phyloP scores from a whole-genome alignment of 768 basidiomycete genomes.

The Trametes meyenii region DNA sequence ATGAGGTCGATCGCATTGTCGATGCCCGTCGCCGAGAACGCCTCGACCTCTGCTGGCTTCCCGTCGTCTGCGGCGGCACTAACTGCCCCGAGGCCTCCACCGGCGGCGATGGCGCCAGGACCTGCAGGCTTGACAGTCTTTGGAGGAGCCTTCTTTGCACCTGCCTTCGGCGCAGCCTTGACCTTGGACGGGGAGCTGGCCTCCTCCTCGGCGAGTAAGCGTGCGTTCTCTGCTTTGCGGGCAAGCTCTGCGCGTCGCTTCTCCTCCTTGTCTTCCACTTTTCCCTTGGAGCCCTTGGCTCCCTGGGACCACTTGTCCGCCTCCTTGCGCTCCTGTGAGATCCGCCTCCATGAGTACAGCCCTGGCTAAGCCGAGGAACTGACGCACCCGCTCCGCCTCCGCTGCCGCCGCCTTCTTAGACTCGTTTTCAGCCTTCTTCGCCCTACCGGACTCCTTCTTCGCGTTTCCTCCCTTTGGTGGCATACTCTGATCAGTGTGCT shows the following conservation, averaged over 20 bases:
- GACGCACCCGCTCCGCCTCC: slow-evolving; percentile 58
- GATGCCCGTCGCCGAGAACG: slow-evolving; percentile 82
- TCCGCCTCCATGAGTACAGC: background rate
- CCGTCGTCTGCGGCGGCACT: slow-evolving; percentile 30
- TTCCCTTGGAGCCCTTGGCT: slow-evolving; percentile 51
- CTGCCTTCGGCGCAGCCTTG: slow-evolving; percentile 67
- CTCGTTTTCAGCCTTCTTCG: slow-evolving; percentile 93
- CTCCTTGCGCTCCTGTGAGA: slow-evolving; percentile 68
- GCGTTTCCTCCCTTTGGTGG: slow-evolving; percentile 86
- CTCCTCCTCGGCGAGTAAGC: slow-evolving; percentile 89
- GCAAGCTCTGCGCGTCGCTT: slow-evolving; percentile 81
- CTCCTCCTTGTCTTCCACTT: slow-evolving; percentile 78
- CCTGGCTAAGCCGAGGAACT: background rate
- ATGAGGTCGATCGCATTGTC: slow-evolving; percentile 90
- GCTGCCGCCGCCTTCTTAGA: slow-evolving; percentile 72
- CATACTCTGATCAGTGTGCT: slow-evolving; percentile 46
- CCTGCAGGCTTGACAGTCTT: slow-evolving; percentile 65
- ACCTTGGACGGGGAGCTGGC: slow-evolving; percentile 55
- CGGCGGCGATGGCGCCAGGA: slow-evolving; percentile 84
- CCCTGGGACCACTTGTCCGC: slow-evolving; percentile 69
- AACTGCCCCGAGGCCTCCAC: slow-evolving; percentile 46
- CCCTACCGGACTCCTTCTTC: slow-evolving; percentile 89
- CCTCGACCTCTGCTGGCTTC: slow-evolving; percentile 54
- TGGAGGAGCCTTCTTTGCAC: slow-evolving; percentile 51
- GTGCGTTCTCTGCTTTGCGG: slow-evolving; percentile 85